These are phyloP conservation scores for Ailanthus altissimus DNA, from an alignment of 345 rosid genomes.

Conservation along the genomic window DNA sequence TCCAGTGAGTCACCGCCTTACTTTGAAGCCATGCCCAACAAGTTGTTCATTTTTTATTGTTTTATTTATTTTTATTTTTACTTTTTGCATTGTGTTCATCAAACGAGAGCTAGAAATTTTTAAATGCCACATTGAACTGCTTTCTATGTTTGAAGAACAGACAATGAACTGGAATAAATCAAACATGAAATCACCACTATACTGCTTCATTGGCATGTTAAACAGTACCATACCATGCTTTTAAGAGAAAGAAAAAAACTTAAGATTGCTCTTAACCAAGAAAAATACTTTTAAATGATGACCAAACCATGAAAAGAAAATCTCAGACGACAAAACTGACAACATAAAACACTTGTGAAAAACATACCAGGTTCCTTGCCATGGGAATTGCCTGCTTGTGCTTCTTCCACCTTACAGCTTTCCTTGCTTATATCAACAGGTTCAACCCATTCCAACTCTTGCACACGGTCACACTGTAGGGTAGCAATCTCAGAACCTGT, in stretches of 20 bases:
- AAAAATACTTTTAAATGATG: background rate
- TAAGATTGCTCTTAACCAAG: background rate
- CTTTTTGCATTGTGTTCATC: background rate
- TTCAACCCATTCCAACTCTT: constrained; percentile 23
- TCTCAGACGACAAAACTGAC: background rate
- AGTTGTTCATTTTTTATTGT: background rate
- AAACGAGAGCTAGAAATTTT: background rate
- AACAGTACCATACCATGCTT: background rate
- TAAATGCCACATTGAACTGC: background rate
- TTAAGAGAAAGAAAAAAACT: background rate
- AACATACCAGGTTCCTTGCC: constrained; percentile 33
- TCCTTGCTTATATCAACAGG: constrained; percentile 29
- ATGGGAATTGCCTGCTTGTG: constrained; percentile 17
- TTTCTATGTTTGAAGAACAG: background rate
- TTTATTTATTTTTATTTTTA: too few species aligned
- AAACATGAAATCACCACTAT: background rate
- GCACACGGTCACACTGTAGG: constrained; percentile 2
- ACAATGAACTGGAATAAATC: background rate
- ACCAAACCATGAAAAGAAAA: background rate
- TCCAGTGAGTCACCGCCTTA: background rate
- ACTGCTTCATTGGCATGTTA: background rate
- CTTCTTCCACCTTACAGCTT: constrained; percentile 33
- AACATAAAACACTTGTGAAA: constrained; percentile 1
- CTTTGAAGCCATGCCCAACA: background rate
- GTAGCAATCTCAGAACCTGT: constrained; percentile 43